Base-by-base conservation (phyloP, 306 rosid species). In the Inga laurina region DNA sequence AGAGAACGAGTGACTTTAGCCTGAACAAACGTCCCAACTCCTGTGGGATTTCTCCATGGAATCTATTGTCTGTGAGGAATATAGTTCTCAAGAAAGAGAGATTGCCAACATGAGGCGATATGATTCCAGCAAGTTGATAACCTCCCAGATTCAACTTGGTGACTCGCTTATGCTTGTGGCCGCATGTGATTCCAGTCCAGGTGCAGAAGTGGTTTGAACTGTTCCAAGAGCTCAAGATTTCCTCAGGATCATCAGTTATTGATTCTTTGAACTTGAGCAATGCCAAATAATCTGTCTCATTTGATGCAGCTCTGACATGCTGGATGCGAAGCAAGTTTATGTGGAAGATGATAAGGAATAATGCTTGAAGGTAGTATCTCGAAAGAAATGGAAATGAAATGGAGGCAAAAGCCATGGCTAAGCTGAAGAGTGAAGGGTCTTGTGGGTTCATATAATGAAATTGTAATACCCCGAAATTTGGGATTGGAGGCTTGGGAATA, bases 261-360 rank as follows among this genome's bases (percentile, higher is more conserved):
- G 75, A 43, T n/a, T 24, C 75, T 44, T 71, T 5, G 44, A 71
- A n/a, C 75, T 41, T 71, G 56, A 71, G 37, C 9, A 44, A 6
- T 4, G 56, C 82, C 34, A 81, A 68, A 10, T 5, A 74, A 77
- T 77, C 82, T 1, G 62, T 59, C 27, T 85, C 79, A 6, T 77
- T 80, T 59, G 78, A 49, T 15, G 61, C 2, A 7, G 24, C 41
- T 73, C 8, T 27, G 0, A 1, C 15, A 46, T 14, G 14, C 7
- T 48, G 24, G 5, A 71, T 12, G 34, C n/a, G 44, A 24, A 71
- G 21, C 2, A 11, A 71, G 56, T 44, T 13, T n/a, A 4, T 16
- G 46, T 2, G 2, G 56, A 71, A 71, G 35, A 71, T 13, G 68
- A 27, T 0, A 43, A n/a, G n/a, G 54, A 44, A 12, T 2, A 11